Evolutionary conservation across 768 basidiomycete species (phyloP), one percentile per base, ranked within the genome.

Genomic region (Leucocoprinus sp.): DNA sequence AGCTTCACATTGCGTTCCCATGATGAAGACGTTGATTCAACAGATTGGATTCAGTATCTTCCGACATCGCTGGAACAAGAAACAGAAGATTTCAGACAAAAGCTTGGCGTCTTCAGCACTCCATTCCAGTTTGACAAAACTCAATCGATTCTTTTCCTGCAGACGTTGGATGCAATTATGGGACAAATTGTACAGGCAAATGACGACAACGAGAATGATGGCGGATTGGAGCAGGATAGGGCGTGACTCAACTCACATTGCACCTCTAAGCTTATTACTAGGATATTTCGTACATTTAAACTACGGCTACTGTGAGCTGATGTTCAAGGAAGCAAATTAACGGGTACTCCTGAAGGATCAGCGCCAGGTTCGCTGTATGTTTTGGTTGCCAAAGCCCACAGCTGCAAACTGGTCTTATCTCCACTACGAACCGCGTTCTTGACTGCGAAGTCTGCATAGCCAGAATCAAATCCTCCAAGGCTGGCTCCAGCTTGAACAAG

Each of bases 401-500:
- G 65, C 14, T 65, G 62, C 28, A 76, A 41, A 4, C 68, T 62
- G 15, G 52, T 56, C 49, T 66, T 61, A 55, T 86, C 73, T 6
- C 70, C 67, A 5, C 64, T 50, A 11, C 57, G 59, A 26, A 56
- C 31, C 2, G 66, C 67, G 15, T 63, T 60, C 41, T 62, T 60
- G 38, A 65, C 53, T 5, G 75, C 72, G 19, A 80, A 60, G 9
- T 65, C 60, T 2, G 70, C 79, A 55, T 78, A 84, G n/a, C 74
- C 70, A 18, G 72, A 69, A 50, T 91, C 84, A 37, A 75, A 65
- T 1, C 84, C 78, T 27, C 84, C 78, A 18, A 91, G 71, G 42
- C 73, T 80, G 31, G 84, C 87, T 2, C 90, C 90, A 14, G 84
- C 80, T 56, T 73, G 76, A 12, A 85, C 68, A 19, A 93, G 71